These are phyloP conservation scores for Fragaria nilgerrensis DNA, from an alignment of 306 rosid genomes.

Conservation along the genomic window DNA sequence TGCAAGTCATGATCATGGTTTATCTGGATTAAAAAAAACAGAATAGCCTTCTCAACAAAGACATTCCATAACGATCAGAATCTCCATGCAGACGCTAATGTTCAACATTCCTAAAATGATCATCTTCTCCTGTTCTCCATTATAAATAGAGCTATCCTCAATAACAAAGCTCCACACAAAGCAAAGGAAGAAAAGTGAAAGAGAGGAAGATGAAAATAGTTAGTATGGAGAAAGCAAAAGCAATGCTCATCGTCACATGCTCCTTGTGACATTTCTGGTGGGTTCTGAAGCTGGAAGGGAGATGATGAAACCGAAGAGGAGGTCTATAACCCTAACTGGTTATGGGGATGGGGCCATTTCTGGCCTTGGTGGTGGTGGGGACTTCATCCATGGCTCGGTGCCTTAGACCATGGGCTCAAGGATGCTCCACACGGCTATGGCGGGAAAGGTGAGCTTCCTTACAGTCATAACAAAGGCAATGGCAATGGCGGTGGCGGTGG, in stretches of 20 bases:
- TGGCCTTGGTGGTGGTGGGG: conserved; percentile 3
- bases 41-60: background rate
- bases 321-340: conserved; percentile 1
- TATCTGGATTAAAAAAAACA: background rate
- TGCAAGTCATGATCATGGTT: background rate
- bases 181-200: conserved; percentile 7
- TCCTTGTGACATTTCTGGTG: conserved; percentile 23
- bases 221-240: conserved; percentile 30
- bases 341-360: background rate
- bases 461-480: background rate
- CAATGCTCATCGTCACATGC: conserved; percentile 11
- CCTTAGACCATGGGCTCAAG: background rate
- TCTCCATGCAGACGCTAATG: conserved; percentile 14
- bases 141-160: conserved; percentile 31
- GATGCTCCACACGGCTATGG: background rate
- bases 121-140: background rate
- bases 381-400: conserved; percentile 8
- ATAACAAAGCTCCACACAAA: conserved; percentile 9
- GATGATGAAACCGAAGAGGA: conserved; percentile 3
- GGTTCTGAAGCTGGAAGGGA: conserved; percentile 32
- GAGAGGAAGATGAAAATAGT: background rate
- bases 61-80: conserved; percentile 8
- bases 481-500: background rate
- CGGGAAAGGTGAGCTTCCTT: background rate
- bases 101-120: background rate